Conservation (phyloP, 169 alveolate genomes). For the Hepatocystis sp. region DNA sequence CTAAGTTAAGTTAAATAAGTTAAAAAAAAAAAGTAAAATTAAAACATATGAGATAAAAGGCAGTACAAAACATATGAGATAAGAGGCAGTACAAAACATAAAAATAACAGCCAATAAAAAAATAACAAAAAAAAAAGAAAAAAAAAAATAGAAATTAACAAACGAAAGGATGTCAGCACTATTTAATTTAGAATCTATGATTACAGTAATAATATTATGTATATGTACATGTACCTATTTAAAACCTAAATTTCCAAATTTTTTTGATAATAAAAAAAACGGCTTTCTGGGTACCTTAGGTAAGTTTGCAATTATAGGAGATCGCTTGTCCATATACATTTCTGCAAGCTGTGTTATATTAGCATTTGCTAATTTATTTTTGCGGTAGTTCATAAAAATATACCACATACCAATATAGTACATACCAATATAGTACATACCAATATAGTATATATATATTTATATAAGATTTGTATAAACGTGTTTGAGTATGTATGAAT, state of each 20-base stretch:
- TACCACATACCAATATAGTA: too few relatives aligned
- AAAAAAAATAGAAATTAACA: neutral
- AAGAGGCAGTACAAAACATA: too few relatives aligned
- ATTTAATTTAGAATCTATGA: constrained; percentile 93
- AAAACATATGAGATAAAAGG: too few relatives aligned
- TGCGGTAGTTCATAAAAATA: constrained; percentile 82
- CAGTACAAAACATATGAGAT: too few relatives aligned
- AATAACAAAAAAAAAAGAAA: too few relatives aligned
- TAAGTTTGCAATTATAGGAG: constrained; percentile 96
- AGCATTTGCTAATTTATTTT: constrained; percentile 90
- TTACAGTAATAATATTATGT: constrained; percentile 90
- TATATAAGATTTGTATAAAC: too few relatives aligned
- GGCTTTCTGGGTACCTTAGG: constrained; percentile 96
- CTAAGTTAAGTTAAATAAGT: too few relatives aligned
- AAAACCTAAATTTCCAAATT: constrained; percentile 91
- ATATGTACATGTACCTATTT: constrained; percentile 96
- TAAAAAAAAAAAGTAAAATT: too few relatives aligned
- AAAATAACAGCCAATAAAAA: too few relatives aligned
- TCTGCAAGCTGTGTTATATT: constrained; percentile 90
- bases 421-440: too few relatives aligned
- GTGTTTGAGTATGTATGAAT: too few relatives aligned
- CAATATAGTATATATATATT: neutral
- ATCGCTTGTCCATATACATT: constrained; percentile 95
- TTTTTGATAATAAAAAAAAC: constrained; percentile 88
- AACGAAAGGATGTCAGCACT: constrained; percentile 92